Conservation (phyloP, 129 eudicot genomes). For the sunflower (Helianthus annuus) region DNA sequence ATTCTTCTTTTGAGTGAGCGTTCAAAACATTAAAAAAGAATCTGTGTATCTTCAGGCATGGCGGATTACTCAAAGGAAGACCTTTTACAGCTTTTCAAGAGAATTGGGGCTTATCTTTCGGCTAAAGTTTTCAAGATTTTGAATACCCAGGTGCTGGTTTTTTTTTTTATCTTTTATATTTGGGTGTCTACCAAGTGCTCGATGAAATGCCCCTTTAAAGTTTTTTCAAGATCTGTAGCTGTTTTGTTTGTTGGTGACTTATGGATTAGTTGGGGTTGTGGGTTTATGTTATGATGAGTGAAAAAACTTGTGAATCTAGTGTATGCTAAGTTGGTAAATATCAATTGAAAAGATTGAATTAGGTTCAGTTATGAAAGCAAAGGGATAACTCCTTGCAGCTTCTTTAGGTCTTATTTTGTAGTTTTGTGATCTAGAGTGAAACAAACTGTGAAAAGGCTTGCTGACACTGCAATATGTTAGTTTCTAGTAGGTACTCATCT, state of each 20-base stretch:
- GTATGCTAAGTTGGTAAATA: constrained; percentile 13
- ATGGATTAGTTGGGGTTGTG: neutral
- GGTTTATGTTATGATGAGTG: neutral
- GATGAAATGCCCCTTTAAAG: constrained; percentile 15
- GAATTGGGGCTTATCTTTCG: constrained; percentile 60
- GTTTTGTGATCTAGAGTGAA: constrained; percentile 14
- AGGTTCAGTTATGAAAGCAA: constrained; percentile 11
- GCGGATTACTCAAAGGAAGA: constrained; percentile 82
- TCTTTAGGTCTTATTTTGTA: constrained; percentile 13
- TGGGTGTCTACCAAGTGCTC: constrained; percentile 9
- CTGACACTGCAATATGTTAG: constrained; percentile 8
- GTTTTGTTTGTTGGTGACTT: neutral
- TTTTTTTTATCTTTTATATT: neutral
- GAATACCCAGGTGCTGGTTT: constrained; percentile 48
- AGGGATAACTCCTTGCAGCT: constrained; percentile 4
- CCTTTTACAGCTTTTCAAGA: constrained; percentile 57
- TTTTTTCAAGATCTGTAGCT: constrained; percentile 11
- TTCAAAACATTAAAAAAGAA: constrained; percentile 18
- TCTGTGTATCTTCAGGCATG: constrained; percentile 36
- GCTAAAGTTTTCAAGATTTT: constrained; percentile 59
- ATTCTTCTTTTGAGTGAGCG: constrained; percentile 26
- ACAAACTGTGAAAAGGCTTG: constrained; percentile 7
- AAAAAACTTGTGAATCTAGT: neutral
- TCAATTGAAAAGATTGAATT: constrained; percentile 13
- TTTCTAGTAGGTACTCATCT: neutral